Conservation (phyloP, 2,329 filamentous ascomycete species). For the Albifimbria verrucaria region DNA sequence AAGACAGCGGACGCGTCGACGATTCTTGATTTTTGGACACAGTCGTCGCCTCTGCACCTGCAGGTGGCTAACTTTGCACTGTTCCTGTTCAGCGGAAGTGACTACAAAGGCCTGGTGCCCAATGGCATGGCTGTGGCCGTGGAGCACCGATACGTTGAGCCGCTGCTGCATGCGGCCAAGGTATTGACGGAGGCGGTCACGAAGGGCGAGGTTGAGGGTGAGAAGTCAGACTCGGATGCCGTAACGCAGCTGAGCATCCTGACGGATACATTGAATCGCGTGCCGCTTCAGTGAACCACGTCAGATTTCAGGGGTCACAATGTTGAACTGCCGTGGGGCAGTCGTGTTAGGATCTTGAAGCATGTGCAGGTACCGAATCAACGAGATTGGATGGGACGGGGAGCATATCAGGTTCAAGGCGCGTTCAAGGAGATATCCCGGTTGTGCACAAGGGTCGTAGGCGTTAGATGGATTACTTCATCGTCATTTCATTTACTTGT, state of each 20-base stretch:
- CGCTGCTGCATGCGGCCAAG: constrained; percentile 43
- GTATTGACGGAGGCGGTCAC: constrained; percentile 27
- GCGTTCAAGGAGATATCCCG: too few relatives aligned
- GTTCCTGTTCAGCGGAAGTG: constrained; percentile 47
- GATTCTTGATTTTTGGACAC: constrained; percentile 48
- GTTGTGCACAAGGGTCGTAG: too few relatives aligned
- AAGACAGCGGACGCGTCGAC: constrained; percentile 36
- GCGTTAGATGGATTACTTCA: too few relatives aligned
- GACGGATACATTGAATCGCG: constrained; percentile 37
- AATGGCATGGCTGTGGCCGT: constrained; percentile 54
- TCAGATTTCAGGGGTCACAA: too few relatives aligned
- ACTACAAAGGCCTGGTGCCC: constrained; percentile 48
- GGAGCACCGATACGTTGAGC: constrained; percentile 56
- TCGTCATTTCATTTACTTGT: too few relatives aligned
- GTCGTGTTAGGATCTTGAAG: too few relatives aligned
- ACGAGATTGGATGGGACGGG: not conserved
- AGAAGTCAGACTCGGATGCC: constrained; percentile 23
- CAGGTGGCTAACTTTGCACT: constrained; percentile 60
- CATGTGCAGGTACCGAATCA: not conserved
- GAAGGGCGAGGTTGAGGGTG: constrained; percentile 28
- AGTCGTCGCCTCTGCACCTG: constrained; percentile 53
- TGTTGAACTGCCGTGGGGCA: too few relatives aligned
- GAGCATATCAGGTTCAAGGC: too few relatives aligned
- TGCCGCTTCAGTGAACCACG: constrained; percentile 40
- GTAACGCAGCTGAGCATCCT: constrained; percentile 39